Evolutionary conservation across 2,329 filamentous ascomycete species (phyloP), one percentile per base, ranked within the genome.

Genomic region (Diaporthe caulivora): DNA sequence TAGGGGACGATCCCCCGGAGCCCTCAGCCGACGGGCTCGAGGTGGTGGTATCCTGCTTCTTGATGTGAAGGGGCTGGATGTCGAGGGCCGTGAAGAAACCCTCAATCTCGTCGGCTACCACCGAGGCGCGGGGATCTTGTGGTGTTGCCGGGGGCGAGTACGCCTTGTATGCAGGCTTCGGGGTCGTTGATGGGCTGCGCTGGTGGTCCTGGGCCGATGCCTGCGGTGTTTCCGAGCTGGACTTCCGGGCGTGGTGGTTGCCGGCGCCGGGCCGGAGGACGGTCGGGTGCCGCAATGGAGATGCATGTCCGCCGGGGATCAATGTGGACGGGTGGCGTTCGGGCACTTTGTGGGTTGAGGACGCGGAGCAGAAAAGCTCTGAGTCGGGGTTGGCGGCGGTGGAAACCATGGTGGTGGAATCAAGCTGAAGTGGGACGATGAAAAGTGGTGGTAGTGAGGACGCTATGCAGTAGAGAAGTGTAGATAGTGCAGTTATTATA

Each of bases 321-420:
- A 75, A 18, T n/a, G 72, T 57, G 0, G 73, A 73, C 1, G 73
- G 73, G 65, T 75, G 73, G 8, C 71, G 73, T 49, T 75, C 73
- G 10, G 73, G 73, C 42, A 60, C 57, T 31, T 58, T 62, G 0
- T 71, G 54, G 15, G 68, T 37, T 18, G 55, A 51, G 18, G 55
- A 58, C n/a, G 40, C 40, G 13, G 68, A 31, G 68, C 68, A 71
- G 55, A 71, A 71, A 24, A 71, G 68, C 47, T 71, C 68, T 11
- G 68, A 60, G 26, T 71, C 68, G 47, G 54, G 68, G 54, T 71
- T 58, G 13, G 55, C 17, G n/a, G 34, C 31, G 44, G 68, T 37
- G 68, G 55, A 62, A 53, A 62, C 68, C 68, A 71, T 71, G 24
- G 40, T 53, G 24, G 21, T n/a, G 13, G 60, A 34, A 49, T 49